Evolutionary conservation across 768 basidiomycete species (phyloP), one percentile per base, ranked within the genome.

Genomic region (Cytidiella melzeri): DNA sequence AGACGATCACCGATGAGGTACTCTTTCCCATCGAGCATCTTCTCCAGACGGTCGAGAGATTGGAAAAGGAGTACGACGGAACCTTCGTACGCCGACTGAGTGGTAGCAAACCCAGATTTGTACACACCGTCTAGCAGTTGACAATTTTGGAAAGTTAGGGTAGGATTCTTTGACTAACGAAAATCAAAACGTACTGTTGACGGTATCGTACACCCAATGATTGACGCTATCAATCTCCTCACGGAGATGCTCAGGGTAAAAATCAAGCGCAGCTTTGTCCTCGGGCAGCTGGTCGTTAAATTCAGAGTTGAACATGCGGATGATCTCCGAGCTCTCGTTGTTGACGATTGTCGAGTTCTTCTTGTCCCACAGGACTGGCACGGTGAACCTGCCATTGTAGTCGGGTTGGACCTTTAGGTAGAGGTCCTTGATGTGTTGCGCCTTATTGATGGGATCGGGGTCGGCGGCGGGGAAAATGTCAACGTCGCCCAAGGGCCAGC

Each of bases 301-400:
- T 1, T 77, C 84, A 5, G 76, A 74, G 68, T 99, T 97, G 70
- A 98, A 79, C 6, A 95, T 87, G 49, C 95, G 84, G 61, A 98
- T 92, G 62, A 98, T 93, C 69, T 98, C 95, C 2, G 87, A 83
- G 55, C 83, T 86, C 63, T 99, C 95, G 64, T 97, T 98, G 72
- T 92, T 97, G 50, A 99, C 96, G 56, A 97, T 87, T 36, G 85
- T 87, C 40, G 84, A 69, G 38, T 63, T 70, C 65, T 94, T 89
- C 72, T 83, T 94, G 69, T 98, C 96, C 90, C 92, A 99, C 4
- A 99, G 73, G 27, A 92, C 68, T 4, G 93, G 93, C 7, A 92
- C 89, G 1, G 92, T 92, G 72, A 91, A 92, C 34, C 87, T 67
- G 45, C 90, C 91, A 2, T 57, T 56, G 58, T 91, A 96, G 47